phyloP scores from a whole-genome alignment of 148 eudicot genomes.

The Arctostaphylos glauca region DNA sequence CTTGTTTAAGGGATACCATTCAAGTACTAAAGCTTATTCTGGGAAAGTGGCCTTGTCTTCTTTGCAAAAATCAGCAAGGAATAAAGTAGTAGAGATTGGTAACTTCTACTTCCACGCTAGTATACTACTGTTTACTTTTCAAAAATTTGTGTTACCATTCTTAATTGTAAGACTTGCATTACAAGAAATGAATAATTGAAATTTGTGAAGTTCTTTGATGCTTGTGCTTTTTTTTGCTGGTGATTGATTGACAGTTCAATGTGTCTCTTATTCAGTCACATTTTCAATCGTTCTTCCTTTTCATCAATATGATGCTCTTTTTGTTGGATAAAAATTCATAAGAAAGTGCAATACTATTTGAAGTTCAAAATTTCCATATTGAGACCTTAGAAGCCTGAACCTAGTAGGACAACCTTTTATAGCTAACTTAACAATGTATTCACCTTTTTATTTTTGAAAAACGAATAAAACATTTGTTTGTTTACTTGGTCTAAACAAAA shows the following conservation, averaged over 20 bases:
- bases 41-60: constrained; percentile 61
- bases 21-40: constrained; percentile 55
- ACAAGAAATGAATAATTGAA: neutral
- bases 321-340: neutral
- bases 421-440: neutral
- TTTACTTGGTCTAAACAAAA: no score
- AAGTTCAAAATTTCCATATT: no score
- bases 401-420: neutral
- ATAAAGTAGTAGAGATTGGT: constrained; percentile 76
- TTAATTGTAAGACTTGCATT: neutral
- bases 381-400: no score
- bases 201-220: neutral
- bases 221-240: neutral
- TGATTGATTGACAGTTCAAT: neutral
- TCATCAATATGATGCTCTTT: constrained; percentile 6
- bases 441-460: no score
- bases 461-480: no score
- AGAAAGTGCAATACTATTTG: neutral
- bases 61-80: constrained; percentile 59
- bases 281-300: neutral
- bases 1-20: constrained; percentile 71
- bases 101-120: constrained; percentile 3
- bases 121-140: neutral
- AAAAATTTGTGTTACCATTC: neutral
- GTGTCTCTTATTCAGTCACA: neutral